Base-by-base conservation (phyloP, 176 grass and related monocot species). In the Ensete ventricosum region DNA sequence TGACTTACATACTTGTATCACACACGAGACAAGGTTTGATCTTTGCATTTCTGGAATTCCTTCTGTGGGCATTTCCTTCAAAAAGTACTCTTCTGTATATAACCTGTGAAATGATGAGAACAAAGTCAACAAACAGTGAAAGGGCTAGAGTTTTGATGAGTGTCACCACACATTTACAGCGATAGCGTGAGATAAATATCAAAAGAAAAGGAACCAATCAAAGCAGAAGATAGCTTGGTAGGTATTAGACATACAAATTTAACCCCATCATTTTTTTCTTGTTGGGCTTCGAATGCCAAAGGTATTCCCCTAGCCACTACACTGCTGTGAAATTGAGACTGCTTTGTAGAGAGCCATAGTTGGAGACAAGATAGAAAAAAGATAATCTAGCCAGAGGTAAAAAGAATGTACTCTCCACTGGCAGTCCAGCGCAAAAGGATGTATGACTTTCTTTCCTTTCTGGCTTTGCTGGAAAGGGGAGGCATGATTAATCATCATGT, bases 41-140 rank as follows among this genome's bases (percentile, higher is more conserved):
- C 90, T 87, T 85, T 93, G 94, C 77, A 98, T 91, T 89, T 98
- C 94, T 79, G 94, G 94, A 79, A 93, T 79, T 80, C 94, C 94
- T 77, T 93, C 90, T 54, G 85, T 65, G 49, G 89, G 82, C 94
- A 98, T 93, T 90, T 98, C 88, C 52, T 85, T 93, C 70, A 93
- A 59, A 76, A 91, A 93, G 79, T 89, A 93, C 77, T 98, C 94
- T 82, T 98, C 94, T 19, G 94, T 98, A 81, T 98, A 98, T 50
- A 98, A 76, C 82, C 94, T 98, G 72, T 76, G 29, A 84, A 59
- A 84, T 74, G 6, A 71, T 69, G 84, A 55, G n/a, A 77, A 52
- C 3, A 23, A 85, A 88, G 63, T 19, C 66, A 43, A 81, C 62
- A 34, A 17, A 76, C n/a, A 73, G 57, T 21, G 11, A 63, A 9